These are phyloP conservation scores for Austropuccinia psidii DNA, from an alignment of 1,284 basidiomycete genomes.

Conservation along the genomic window DNA sequence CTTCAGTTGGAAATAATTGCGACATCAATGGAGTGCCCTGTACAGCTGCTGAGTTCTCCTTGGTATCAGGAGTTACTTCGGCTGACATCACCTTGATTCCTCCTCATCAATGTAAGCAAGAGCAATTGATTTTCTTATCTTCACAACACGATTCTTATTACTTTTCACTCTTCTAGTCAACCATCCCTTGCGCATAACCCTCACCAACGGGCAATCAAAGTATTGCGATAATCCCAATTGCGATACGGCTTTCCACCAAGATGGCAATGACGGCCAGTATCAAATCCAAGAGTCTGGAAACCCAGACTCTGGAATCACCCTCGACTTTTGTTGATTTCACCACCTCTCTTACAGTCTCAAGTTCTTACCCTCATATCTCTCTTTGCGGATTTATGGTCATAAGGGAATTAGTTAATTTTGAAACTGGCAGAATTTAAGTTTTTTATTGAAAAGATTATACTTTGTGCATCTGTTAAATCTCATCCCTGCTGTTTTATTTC, in stretches of 20 bases:
- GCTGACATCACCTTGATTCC: constrained; percentile 30
- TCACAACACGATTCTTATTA: background rate
- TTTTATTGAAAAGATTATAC: too few species aligned
- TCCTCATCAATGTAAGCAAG: background rate
- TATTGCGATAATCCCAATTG: background rate
- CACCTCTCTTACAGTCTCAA: too few species aligned
- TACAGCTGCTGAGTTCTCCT: constrained; percentile 14
- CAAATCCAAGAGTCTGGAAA: constrained; percentile 16
- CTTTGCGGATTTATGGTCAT: too few species aligned
- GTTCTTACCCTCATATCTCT: too few species aligned
- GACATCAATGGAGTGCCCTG: constrained; percentile 7
- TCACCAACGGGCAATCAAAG: background rate
- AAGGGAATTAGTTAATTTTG: too few species aligned
- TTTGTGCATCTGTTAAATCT: too few species aligned
- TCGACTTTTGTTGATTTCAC: constrained; percentile 16
- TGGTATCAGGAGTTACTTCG: background rate
- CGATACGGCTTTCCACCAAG: background rate
- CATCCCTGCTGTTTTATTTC: too few species aligned
- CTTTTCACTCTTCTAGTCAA: background rate
- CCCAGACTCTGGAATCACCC: constrained; percentile 2
- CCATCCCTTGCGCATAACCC: background rate
- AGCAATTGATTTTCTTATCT: background rate
- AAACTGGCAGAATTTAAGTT: too few species aligned
- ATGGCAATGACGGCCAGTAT: constrained; percentile 7
- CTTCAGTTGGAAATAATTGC: background rate